Evolutionary conservation across 2,329 filamentous ascomycete genomes (phyloP).

Genomic region (Orbilia quercus): DNA sequence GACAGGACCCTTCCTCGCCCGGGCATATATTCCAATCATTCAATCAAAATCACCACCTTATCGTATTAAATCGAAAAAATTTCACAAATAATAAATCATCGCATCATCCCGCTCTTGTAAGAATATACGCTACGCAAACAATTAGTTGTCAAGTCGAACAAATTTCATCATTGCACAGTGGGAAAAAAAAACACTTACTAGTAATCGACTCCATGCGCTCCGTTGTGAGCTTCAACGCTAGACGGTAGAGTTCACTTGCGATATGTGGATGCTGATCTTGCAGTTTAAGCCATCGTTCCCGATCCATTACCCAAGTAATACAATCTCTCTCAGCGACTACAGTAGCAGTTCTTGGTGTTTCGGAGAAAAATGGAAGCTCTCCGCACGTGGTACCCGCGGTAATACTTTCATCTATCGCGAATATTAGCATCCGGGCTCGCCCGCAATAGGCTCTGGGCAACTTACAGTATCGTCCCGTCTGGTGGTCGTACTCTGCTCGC

Average conservation of each 20-base stretch:
- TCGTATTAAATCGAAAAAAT: background rate
- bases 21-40: background rate
- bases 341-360: constrained; percentile 86
- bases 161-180: background rate
- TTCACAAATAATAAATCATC: constrained; percentile 10
- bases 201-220: constrained; percentile 86
- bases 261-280: constrained; percentile 80
- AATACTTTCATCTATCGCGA: constrained; percentile 51
- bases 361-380: constrained; percentile 94
- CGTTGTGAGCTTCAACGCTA: constrained; percentile 91
- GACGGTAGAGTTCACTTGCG: constrained; percentile 82
- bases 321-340: constrained; percentile 84
- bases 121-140: constrained; percentile 52
- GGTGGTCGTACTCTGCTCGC: constrained; percentile 87
- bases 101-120: constrained; percentile 59
- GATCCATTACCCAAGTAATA: constrained; percentile 82
- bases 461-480: constrained; percentile 78
- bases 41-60: no score
- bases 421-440: constrained; percentile 2
- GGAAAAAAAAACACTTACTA: constrained; percentile 32
- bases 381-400: constrained; percentile 79
- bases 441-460: background rate
- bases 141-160: constrained; percentile 3
- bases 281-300: constrained; percentile 76
- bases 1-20: background rate